Base-by-base conservation (phyloP, 257 asterid genomes). In the Cordia subcordata region DNA sequence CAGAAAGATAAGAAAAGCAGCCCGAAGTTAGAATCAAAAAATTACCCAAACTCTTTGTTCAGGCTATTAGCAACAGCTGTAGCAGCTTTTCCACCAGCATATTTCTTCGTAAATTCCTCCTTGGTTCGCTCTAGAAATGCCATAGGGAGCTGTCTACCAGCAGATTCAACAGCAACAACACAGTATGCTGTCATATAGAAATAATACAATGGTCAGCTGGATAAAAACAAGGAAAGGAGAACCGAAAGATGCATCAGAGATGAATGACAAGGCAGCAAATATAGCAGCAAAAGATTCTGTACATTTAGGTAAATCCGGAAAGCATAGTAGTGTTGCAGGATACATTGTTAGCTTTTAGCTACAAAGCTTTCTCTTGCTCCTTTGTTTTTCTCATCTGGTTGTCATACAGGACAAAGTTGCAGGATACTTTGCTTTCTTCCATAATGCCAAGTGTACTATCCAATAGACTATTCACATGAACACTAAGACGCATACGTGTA, bases 41-140 rank as follows among this genome's bases (percentile, higher is more conserved):
- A 10, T 65, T 81, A 90, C 98, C 95, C 98, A 60, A 90, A 90
- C 55, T 90, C 98, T 77, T 73, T 85, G 72, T 83, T 90, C 50
- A 90, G 77, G 71, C 96, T 77, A 64, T 74, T 81, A 55, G 95
- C 94, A 65, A 75, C 89, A 73, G 98, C 94, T 37, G 98, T 90
- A 53, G 95, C 95, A 62, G 98, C 96, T 73, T 90, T 90, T 60
- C 98, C 98, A 53, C 95, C 96, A 49, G 91, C 82, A 62, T 90
- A 87, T 75, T 84, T 87, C 94, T 87, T 90, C 63, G 80, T 79
- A 57, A 90, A 90, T 2, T 90, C 96, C 32, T 87, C 98, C 82
- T 87, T 90, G 37, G 76, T 81, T 54, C 94, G 73, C 82, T 90
- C 98, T 35, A 90, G 90, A 76, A 63, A 90, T 57, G 95, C 94